phyloP scores from a whole-genome alignment of 305 asterid species.

The Fraxinus angustifolia region DNA sequence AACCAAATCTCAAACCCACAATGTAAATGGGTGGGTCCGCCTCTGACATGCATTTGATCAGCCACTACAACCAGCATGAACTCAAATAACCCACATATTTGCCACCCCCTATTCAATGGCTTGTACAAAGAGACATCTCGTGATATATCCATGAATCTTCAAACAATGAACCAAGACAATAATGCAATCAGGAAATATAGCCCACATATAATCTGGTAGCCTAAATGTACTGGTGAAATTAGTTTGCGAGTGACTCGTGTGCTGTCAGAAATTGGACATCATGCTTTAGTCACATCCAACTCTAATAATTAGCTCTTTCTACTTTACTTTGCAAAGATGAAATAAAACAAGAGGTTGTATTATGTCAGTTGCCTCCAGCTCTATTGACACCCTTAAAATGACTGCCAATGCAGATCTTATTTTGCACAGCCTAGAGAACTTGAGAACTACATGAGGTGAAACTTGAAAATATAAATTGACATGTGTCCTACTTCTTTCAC shows the following conservation, averaged over 20 bases:
- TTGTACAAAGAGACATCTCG: not conserved
- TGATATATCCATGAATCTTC: not conserved
- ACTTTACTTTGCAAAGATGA: not conserved
- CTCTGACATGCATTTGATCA: not conserved
- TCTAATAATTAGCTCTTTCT: not conserved
- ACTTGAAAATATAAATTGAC: not conserved
- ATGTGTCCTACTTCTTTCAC: not conserved
- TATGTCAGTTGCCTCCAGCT: constrained; percentile 1
- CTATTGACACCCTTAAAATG: not conserved
- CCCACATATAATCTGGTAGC: not conserved
- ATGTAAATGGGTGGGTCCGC: not conserved
- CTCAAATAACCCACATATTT: not conserved
- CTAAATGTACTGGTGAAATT: not conserved
- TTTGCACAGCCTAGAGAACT: not conserved
- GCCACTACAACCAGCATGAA: not conserved
- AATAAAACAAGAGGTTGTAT: not conserved
- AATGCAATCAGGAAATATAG: not conserved
- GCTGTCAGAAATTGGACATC: not conserved
- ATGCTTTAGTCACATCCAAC: not conserved
- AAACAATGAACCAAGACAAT: not conserved
- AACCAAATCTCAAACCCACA: not conserved
- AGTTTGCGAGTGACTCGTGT: not conserved
- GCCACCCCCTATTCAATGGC: not conserved
- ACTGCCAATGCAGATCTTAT: not conserved
- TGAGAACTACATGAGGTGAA: not conserved